Percentiles rank a stretch among this genome's conserved stretches.
Conservation (phyloP, 148 eudicot genomes). For the Agrostemma githago region DNA sequence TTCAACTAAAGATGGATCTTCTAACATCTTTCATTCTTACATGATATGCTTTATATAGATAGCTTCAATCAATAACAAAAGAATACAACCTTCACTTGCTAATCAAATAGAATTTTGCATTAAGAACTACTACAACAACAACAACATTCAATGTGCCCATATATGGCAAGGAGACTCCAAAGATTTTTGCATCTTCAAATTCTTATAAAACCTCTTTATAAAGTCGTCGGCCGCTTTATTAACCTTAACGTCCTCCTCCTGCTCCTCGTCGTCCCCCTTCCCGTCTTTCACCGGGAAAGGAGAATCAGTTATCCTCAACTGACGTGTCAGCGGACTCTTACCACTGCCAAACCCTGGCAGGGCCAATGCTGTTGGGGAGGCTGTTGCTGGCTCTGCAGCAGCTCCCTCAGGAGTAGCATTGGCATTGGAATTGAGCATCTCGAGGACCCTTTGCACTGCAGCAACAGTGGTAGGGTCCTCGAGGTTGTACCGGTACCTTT, state of each 20-base stretch:
- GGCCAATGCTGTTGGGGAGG: not conserved
- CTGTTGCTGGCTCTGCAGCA: too few relatives aligned
- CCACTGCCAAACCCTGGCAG: slow-evolving; percentile 45
- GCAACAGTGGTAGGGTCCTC: slow-evolving; percentile 26
- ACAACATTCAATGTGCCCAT: slow-evolving; percentile 27
- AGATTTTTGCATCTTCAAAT: slow-evolving; percentile 49
- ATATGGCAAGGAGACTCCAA: slow-evolving; percentile 43
- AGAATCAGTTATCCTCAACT: slow-evolving; percentile 65
- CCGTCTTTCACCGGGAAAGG: slow-evolving; percentile 49
- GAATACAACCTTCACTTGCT: not conserved
- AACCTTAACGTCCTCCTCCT: slow-evolving; percentile 39
- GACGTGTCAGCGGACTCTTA: slow-evolving; percentile 42
- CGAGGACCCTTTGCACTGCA: slow-evolving; percentile 38
- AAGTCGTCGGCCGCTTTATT: slow-evolving; percentile 72
- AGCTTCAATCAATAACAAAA: not conserved
- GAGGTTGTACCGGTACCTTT: slow-evolving; percentile 10
- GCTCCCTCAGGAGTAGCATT: too few relatives aligned
- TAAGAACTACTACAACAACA: not conserved
- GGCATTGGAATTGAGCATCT: slow-evolving; percentile 29
- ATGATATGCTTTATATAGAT: not conserved
- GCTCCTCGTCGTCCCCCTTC: slow-evolving; percentile 25
- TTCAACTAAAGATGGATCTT: not conserved
- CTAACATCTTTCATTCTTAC: not conserved
- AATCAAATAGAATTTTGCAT: not conserved
- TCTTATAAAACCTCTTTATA: slow-evolving; percentile 53